phyloP scores from a whole-genome alignment of 768 basidiomycete genomes.

The Boletus rubescentipes region DNA sequence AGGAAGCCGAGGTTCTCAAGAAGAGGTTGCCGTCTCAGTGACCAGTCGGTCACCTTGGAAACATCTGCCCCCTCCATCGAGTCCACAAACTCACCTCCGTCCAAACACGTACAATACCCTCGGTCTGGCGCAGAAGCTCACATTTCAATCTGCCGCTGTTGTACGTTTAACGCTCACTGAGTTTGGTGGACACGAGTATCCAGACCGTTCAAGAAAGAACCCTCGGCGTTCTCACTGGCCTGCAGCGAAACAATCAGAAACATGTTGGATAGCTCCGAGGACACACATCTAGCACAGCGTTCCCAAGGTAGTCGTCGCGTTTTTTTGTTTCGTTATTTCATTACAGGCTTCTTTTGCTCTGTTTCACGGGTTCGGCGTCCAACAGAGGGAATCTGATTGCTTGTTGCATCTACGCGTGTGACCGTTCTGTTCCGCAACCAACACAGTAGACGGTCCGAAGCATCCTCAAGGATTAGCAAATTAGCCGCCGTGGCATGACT shows the following conservation, averaged over 20 bases:
- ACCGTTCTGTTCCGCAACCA: not conserved
- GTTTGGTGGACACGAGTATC: not conserved
- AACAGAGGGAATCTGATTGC: not conserved
- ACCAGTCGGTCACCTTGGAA: not conserved
- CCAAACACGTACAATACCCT: conserved; percentile 10
- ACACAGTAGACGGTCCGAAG: not conserved
- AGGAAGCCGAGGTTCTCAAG: conserved; percentile 1
- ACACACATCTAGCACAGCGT: not conserved
- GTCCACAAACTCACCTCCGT: not conserved
- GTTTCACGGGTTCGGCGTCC: not conserved
- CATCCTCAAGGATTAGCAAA: conserved; percentile 2
- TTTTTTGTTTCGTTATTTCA: not conserved
- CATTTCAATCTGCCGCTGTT: not conserved
- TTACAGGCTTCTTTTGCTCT: not conserved
- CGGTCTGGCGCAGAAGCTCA: conserved; percentile 2
- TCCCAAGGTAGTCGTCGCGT: not conserved
- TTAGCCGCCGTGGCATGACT: not conserved
- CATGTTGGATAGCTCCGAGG: not conserved
- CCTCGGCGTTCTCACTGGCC: not conserved
- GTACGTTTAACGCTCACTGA: conserved; percentile 6
- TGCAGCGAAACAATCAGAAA: not conserved
- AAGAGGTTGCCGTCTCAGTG: not conserved
- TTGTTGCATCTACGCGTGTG: not conserved
- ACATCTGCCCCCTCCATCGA: not conserved
- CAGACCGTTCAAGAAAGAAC: not conserved